Evolutionary conservation across 2,329 filamentous ascomycete genomes (phyloP).

Genomic region (Ophiostoma sp.): DNA sequence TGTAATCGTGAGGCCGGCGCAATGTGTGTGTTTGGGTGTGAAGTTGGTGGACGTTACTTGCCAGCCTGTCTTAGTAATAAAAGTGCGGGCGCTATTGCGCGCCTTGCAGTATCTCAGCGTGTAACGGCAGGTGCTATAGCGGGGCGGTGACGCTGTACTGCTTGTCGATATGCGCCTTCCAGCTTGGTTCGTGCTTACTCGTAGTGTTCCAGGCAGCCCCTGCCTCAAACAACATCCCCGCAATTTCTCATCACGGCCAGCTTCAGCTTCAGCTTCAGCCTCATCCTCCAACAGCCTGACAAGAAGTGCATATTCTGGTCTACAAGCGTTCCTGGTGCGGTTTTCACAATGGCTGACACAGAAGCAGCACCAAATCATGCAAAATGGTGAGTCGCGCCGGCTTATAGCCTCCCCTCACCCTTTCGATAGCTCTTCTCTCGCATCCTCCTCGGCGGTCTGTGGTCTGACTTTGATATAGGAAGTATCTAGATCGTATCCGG

Average conservation of each 20-base stretch:
- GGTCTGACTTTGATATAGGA: slow-evolving; percentile 52
- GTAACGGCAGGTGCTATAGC: slow-evolving; percentile 16
- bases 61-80: not conserved
- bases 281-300: not conserved
- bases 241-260: slow-evolving; percentile 6
- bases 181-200: slow-evolving; percentile 14
- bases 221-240: not conserved
- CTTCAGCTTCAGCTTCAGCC: not conserved
- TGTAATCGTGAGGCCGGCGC: not conserved
- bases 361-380: slow-evolving; percentile 14
- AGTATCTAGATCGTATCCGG: slow-evolving; percentile 76
- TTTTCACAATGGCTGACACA: slow-evolving; percentile 18
- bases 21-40: not conserved
- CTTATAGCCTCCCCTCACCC: too few relatives aligned
- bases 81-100: not conserved
- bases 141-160: slow-evolving; percentile 11
- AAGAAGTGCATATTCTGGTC: not conserved
- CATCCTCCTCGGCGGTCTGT: not conserved
- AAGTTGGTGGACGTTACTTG: not conserved
- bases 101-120: not conserved
- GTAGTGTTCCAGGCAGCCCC: slow-evolving; percentile 12
- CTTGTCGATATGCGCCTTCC: slow-evolving; percentile 15
- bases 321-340: not conserved
- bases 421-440: too few relatives aligned
- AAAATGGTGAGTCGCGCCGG: slow-evolving; percentile 20